phyloP scores from a whole-genome alignment of 148 eudicot species.

The Vaccinium myrtillus region DNA sequence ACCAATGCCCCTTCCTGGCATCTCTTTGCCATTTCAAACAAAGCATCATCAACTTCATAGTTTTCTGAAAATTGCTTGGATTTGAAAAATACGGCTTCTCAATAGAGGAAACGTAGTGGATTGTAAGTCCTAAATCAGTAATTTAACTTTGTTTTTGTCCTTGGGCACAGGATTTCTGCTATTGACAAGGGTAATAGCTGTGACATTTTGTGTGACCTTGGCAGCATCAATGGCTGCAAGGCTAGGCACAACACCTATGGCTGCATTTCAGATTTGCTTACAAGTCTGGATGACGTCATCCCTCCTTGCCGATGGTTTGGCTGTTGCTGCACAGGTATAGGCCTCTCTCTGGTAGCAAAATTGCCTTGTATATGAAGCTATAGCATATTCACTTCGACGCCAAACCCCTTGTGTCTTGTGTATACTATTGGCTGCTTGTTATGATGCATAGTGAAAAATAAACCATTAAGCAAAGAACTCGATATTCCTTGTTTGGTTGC shows the following conservation, averaged over 20 bases:
- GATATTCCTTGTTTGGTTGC: constrained; percentile 1
- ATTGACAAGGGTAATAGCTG: constrained; percentile 78
- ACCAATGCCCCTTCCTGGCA: too few relatives aligned
- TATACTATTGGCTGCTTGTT: not conserved
- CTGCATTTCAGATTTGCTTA: constrained; percentile 91
- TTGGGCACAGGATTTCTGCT: constrained; percentile 54
- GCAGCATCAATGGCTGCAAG: constrained; percentile 93
- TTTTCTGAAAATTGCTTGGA: too few relatives aligned
- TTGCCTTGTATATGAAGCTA: not conserved
- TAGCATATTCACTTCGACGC: not conserved
- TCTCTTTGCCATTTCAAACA: too few relatives aligned
- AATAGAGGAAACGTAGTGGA: too few relatives aligned
- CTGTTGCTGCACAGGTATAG: constrained; percentile 94
- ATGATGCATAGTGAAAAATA: not conserved
- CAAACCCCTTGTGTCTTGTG: not conserved
- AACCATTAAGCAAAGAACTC: not conserved
- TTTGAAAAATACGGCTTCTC: too few relatives aligned
- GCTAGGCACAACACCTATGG: constrained; percentile 83
- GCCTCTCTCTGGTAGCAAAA: not conserved
- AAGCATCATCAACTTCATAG: too few relatives aligned
- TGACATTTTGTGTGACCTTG: constrained; percentile 84
- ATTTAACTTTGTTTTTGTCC: not conserved
- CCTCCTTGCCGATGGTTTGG: constrained; percentile 95
- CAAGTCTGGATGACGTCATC: constrained; percentile 98
- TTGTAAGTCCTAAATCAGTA: too few relatives aligned